Base-by-base conservation (phyloP, 306 rosid species). In the Elaeagnus macrophylla region DNA sequence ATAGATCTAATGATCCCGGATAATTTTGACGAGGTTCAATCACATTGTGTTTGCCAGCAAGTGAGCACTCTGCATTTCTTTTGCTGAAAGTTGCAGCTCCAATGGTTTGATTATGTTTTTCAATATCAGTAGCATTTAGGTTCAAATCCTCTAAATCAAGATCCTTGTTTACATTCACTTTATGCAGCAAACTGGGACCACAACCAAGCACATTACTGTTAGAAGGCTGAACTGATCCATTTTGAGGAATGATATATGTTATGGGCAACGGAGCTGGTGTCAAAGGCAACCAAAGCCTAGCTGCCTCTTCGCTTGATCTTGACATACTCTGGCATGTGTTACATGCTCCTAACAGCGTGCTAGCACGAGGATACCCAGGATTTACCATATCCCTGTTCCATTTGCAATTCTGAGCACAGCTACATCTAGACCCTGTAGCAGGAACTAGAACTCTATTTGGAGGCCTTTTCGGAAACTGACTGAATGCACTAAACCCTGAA, bases 1-100 rank as follows among this genome's bases (percentile, higher is more conserved):
- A 91, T 70, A 80, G 57, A 77, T 93, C 95, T 57, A 77, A 56
- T 19, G 99, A 69, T 12, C 83, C 85, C 67, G 74, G 65, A 53
- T 59, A 39, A 59, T 72, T 80, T 64, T 78, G 83, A 53, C 57
- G 87, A 72, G 68, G 71, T 51, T 83, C 94, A 49, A 77, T 53
- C 67, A 61, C 83, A 35, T 73, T 77, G 60, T 67, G 75, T 56
- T 69, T 78, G 72, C 81, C 41, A 61, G 78, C 54, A 71, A 70
- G 79, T 20, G 82, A 18, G 57, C 70, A 73, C 75, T 81, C 95
- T 55, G 83, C 74, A 61, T 62, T 69, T 59, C 67, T 70, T 60
- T 86, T 75, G 78, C 67, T 72, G 70, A 77, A 67, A 68, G 66
- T 52, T 71, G 75, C 85, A 47, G 81, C 54, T 60, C 72, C 77